Evolutionary conservation across 2,329 filamentous ascomycete species (phyloP), one percentile per base, ranked within the genome.

Genomic region (Ophiostoma triangulosporum): DNA sequence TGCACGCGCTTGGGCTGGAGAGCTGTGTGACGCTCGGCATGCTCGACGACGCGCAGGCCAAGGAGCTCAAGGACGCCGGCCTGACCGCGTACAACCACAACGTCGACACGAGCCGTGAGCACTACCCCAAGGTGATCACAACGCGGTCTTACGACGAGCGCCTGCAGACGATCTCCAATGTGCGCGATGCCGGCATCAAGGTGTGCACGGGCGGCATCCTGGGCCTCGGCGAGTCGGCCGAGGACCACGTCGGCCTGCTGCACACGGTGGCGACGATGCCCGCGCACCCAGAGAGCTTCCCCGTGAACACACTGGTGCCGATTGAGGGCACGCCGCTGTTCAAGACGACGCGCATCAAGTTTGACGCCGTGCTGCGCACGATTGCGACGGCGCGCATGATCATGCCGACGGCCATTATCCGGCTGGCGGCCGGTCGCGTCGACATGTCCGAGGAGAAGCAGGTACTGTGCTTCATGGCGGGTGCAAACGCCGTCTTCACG

Each of bases 41-140:
- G 89, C 88, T 95, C 61, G 87, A 95, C 66, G 76, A 74, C 6
- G 73, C 75, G 59, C 88, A 95, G 72, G 89, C 89, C 27, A 78
- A 78, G 63, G 86, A 93, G 70, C 76, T 95, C 59, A 89, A 88
- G 65, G 80, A 81, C 2, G 89, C 88, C 0, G 89, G 89, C 0
- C 69, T 95, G 62, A 95, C 89, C 15, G 89, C 89, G 0, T 95
- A 95, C 69, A 95, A 95, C 70, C 89, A 95, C 74, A 95, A 95
- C 65, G 76, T 95, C 59, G 89, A 95, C 69, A 95, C 89, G 1
- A 88, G 83, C 54, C 78, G 89, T 60, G 89, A 95, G 70, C 88
- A 88, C 68, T 95, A 95, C 64, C 88, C 89, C 0, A 83, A 76
- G 36, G 77, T 95, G 62, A 95, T 95, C 67, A 86, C 87, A 1